A percentile compares a stretch with the other conserved stretches of the same genome.
Evolutionary conservation across 2,329 filamentous ascomycete genomes (phyloP).

Genomic region (Rhynchosporium agropyri): DNA sequence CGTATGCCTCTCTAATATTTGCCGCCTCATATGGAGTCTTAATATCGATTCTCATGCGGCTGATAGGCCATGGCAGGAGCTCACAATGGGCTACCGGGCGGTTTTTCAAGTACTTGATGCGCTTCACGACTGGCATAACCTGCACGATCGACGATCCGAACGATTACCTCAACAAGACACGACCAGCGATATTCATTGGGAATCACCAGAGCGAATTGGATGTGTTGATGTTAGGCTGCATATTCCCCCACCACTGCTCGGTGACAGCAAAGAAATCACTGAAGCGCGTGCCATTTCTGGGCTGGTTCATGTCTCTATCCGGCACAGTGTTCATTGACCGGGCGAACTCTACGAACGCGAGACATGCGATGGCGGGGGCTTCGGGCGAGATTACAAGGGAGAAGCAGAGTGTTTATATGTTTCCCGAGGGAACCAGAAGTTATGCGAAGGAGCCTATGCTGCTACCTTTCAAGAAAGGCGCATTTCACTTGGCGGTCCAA

Average conservation of each 20-base stretch:
- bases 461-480: constrained; percentile 98
- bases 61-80: constrained; percentile 72
- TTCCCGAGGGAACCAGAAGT: constrained; percentile 90
- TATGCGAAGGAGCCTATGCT: constrained; percentile 81
- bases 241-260: constrained; percentile 90
- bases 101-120: constrained; percentile 80
- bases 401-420: constrained; percentile 80
- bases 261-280: constrained; percentile 90
- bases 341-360: constrained; percentile 77
- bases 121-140: constrained; percentile 70
- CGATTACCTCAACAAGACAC: constrained; percentile 54
- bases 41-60: constrained; percentile 70
- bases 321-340: constrained; percentile 96
- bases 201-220: constrained; percentile 98
- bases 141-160: constrained; percentile 74
- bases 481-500: constrained; percentile 93
- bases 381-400: constrained; percentile 75
- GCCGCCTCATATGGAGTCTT: constrained; percentile 74
- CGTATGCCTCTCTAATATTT: constrained; percentile 63
- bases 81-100: constrained; percentile 85
- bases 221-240: constrained; percentile 82
- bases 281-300: constrained; percentile 78
- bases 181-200: constrained; percentile 87
- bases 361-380: constrained; percentile 83
- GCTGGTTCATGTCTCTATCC: constrained; percentile 90